Evolutionary conservation across 208 protist species (phyloP), one percentile per base, ranked within the genome.

Genomic region (Acanthamoeba triangularis): DNA sequence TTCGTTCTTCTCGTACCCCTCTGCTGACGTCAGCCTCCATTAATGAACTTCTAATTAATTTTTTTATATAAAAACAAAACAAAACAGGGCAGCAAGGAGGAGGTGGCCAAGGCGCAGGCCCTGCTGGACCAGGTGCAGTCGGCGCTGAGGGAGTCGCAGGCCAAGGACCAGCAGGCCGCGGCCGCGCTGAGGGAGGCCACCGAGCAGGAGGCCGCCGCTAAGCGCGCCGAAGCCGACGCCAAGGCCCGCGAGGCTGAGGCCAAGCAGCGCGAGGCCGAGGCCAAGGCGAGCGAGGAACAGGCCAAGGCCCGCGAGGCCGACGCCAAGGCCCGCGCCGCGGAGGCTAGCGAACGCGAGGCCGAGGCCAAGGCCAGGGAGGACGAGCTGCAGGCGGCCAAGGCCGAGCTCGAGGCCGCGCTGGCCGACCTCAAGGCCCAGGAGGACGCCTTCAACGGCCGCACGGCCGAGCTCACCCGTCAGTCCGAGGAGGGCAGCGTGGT

Each of bases 401-500:
- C 88, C n/a, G 95, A 76, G 37, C 82, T 54, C n/a, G 33, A 91
- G 41, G 95, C 90, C 1, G 95, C 95, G 20, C 33, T 96, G 3
- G 76, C 16, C 10, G 95, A 96, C 0, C 41, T 96, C 25, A 91
- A 96, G 76, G 33, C 61, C 5, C 95, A 96, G 76, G 95, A 96
- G 56, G 85, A 95, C 25, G 61, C 95, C 76, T 96, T 76, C 69
- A 82, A 69, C 30, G 76, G 54, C 30, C 41, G 65, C 30, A 91
- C 69, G 11, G 56, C 72, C 30, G 90, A 94, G 90, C 90, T 94
- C 23, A 28, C 93, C 2, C n/a, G 90, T 18, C 41, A 13, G 0
- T 85, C 61, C 28, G 90, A 94, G 74, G 90, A 94, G 49, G 90
- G 90, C 63, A 61, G 90, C 49, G 52, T 94, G 44, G 69, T 96